Evolutionary conservation across 768 basidiomycete genomes (phyloP).

Genomic region (Auricularia sp.): DNA sequence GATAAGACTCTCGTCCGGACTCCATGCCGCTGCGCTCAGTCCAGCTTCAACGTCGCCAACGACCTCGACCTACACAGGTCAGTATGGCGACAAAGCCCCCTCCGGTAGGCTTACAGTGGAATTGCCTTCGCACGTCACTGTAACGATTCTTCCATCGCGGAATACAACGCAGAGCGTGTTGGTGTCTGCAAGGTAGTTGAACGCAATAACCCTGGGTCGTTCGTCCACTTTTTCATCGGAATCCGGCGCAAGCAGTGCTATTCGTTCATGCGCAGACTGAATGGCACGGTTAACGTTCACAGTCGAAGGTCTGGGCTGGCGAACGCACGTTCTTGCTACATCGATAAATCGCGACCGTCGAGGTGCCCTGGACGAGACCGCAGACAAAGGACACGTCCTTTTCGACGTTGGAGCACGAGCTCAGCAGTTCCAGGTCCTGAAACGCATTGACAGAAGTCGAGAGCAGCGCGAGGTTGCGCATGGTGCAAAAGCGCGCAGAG

Average conservation of each 20-base stretch:
- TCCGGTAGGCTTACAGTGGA: conserved; percentile 1
- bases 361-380: not conserved
- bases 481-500: not conserved
- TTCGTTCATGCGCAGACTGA: not conserved
- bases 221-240: not conserved
- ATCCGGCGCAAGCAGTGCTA: not conserved
- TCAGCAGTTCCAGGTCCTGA: not conserved
- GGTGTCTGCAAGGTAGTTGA: conserved; percentile 66
- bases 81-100: conserved; percentile 13
- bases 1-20: conserved; percentile 84
- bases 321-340: not conserved
- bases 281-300: not conserved
- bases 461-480: conserved; percentile 1
- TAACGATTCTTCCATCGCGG: conserved; percentile 74
- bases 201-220: conserved; percentile 34
- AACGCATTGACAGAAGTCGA: not conserved
- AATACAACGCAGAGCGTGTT: conserved; percentile 55
- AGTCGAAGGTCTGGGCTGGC: not conserved
- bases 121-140: conserved; percentile 35
- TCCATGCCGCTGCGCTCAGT: conserved; percentile 76
- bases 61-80: conserved; percentile 53
- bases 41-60: conserved; percentile 83
- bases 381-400: not conserved
- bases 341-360: not conserved
- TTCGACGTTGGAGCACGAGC: not conserved